Evolutionary conservation across 306 rosid genomes (phyloP), one percentile per base, ranked within the genome.

Genomic region (Prunus kanzakura): DNA sequence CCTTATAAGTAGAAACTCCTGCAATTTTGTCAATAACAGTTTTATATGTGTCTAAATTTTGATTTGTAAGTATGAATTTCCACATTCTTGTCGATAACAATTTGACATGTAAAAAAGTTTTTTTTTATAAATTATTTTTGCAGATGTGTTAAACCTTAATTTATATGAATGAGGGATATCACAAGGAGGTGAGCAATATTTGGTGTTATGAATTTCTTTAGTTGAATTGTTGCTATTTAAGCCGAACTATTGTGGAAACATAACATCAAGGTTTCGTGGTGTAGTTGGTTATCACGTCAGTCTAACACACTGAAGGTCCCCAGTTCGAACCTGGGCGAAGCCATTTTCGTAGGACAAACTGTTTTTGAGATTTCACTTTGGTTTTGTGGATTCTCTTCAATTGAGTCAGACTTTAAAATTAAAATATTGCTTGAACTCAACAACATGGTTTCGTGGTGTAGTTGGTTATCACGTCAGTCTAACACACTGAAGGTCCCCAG

Each of bases 391-490:
- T 22, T 57, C 12, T 22, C 29, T 3, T 57, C 30, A 22, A 27
- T 57, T 22, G 16, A 7, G 43, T 38, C 1, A 38, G 8, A 0
- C 0, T 38, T 15, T 32, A 8, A 12, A 2, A 3, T 1, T 0
- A 0, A 0, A 7, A 38, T 6, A 56, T 12, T 32, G 35, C 8
- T 12, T 4, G 0, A 0, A 0, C 6, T 15, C 0, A 1, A 0
- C 67, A 16, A 0, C 18, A 0, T 1, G 77, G 69, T 73, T 61
- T 88, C 84, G 88, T 84, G 90, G 90, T 82, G 90, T 86, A 82
- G 89, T 84, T 91, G 97, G 97, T 93, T 91, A 88, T 91, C 96
- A 93, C 91, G 93, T 91, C 89, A 95, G 92, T 92, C 93, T 95
- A 94, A 90, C 92, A 94, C 96, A 90, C 96, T 90, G 96, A 79